Evolutionary conservation across 495 filamentous ascomycete species (phyloP).

Genomic region (Margaritispora aquatica): DNA sequence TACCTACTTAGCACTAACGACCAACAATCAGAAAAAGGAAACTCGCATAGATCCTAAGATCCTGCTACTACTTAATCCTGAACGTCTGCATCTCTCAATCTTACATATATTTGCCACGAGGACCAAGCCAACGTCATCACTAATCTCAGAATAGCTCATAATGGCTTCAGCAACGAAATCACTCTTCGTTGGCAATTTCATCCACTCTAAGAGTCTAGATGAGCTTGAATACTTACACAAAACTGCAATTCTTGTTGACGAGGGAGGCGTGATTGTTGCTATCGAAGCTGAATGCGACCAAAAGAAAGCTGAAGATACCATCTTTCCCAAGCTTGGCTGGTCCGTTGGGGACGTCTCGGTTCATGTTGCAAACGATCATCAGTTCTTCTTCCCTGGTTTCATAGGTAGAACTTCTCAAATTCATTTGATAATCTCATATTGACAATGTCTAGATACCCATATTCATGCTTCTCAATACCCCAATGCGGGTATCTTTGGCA

Average conservation of each 20-base stretch:
- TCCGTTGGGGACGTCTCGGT: constrained; percentile 33
- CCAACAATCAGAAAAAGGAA: neutral
- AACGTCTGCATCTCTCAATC: no score
- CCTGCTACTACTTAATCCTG: neutral
- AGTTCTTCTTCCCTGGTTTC: constrained; percentile 94
- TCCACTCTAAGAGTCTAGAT: constrained; percentile 48
- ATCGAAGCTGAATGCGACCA: constrained; percentile 34
- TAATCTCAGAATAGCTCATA: neutral
- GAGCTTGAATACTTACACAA: constrained; percentile 51
- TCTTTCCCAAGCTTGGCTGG: constrained; percentile 23
- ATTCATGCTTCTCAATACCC: constrained; percentile 93
- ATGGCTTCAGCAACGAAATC: constrained; percentile 2
- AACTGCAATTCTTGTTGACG: constrained; percentile 61
- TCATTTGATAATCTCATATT: constrained; percentile 2
- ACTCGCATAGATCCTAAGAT: neutral
- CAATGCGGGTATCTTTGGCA: constrained; percentile 87
- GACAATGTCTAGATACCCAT: constrained; percentile 65
- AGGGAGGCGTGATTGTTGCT: constrained; percentile 57
- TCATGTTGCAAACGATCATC: constrained; percentile 29
- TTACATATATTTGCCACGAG: neutral
- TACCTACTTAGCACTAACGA: neutral
- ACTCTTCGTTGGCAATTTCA: constrained; percentile 43
- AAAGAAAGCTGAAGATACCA: constrained; percentile 11
- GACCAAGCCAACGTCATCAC: neutral
- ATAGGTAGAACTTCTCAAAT: constrained; percentile 48